Base-by-base conservation (phyloP, 805 yeast species). In the Helenozyma rhizophorensis region DNA sequence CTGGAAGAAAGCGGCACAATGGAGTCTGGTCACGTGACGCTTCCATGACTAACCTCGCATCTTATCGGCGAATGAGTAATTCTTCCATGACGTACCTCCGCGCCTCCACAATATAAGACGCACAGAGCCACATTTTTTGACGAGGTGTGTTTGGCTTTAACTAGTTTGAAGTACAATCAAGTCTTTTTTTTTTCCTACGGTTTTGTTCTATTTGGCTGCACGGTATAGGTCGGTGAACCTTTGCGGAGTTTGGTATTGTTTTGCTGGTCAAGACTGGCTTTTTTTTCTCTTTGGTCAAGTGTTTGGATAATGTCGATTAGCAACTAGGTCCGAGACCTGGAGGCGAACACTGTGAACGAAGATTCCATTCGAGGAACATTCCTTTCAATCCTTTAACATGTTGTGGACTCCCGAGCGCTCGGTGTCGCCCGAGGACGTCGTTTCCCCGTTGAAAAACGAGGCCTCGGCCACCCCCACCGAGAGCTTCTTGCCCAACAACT, bases 401-500 rank as follows among this genome's bases (percentile, higher is more conserved):
- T 39, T 42, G 43, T 29, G 36, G 28, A 43, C 44, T 13, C 47
- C 47, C 4, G 40, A 36, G 25, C 30, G 33, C 15, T 34, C 45
- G 15, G 34, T 21, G 11, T 42, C 45, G 6, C 45, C 49, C n/a
- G 27, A 25, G 32, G 36, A 32, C 16, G 33, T 18, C 10, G 17
- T 35, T 17, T 37, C 33, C 12, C 37, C 33, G 43, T 40, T 37
- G 10, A 25, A 21, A 14, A 13, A 22, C 6, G 29, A 23, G 9
- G 31, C 42, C 4, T 42, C 47, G 2, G 24, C 31, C 7, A 31
- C 46, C 6, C 47, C 46, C 4, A 14, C 41, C 10, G 49, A 45
- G 25, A 40, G 35, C 27, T 41, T 35, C 27, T 48, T 46, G 12
- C 72, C 72, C 13, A 64, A 62, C 47, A 57, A 65, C 47, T 56